Percentiles rank a stretch among this genome's conserved stretches.
Evolutionary conservation across 2,329 filamentous ascomycete genomes (phyloP).

Genomic region (Colletotrichum sojae): DNA sequence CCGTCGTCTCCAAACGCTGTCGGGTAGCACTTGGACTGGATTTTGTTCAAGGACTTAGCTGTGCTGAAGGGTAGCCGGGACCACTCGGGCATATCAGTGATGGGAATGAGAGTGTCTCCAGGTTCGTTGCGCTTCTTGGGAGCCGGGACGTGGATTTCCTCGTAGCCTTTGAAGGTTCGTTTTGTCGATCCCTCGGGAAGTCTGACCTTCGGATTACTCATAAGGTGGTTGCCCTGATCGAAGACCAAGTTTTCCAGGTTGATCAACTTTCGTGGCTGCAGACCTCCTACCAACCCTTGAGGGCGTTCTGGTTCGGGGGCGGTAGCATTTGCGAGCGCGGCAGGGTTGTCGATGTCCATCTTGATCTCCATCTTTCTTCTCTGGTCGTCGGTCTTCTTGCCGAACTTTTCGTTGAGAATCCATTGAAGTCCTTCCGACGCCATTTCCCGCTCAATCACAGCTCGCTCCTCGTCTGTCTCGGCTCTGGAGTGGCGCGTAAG

Average conservation of each 20-base stretch:
- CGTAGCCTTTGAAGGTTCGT: constrained; percentile 96
- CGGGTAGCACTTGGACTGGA: constrained; percentile 94
- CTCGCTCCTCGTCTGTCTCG: constrained; percentile 82
- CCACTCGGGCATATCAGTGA: constrained; percentile 94
- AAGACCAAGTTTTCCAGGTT: constrained; percentile 97
- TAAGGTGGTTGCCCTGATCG: constrained; percentile 97
- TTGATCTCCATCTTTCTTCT: constrained; percentile 87
- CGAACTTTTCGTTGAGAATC: constrained; percentile 90
- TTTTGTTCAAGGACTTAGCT: constrained; percentile 90
- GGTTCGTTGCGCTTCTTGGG: constrained; percentile 90
- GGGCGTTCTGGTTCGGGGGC: constrained; percentile 66
- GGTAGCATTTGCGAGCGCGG: constrained; percentile 65
- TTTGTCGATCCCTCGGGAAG: constrained; percentile 96
- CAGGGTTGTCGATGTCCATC: constrained; percentile 89
- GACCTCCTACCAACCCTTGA: constrained; percentile 82
- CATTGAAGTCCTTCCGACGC: constrained; percentile 86
- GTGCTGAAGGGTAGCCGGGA: constrained; percentile 87
- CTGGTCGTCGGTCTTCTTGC: constrained; percentile 74
- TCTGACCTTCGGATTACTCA: constrained; percentile 98
- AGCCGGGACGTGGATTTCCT: constrained; percentile 96
- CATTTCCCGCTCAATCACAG: constrained; percentile 90
- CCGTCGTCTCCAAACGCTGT: constrained; percentile 94
- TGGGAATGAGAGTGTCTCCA: constrained; percentile 84
- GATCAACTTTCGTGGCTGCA: constrained; percentile 89
- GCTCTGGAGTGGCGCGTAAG: constrained; percentile 88